These are phyloP conservation scores for Dujonia santamariae DNA, from an alignment of 1,139 yeast genomes.

Conservation along the genomic window DNA sequence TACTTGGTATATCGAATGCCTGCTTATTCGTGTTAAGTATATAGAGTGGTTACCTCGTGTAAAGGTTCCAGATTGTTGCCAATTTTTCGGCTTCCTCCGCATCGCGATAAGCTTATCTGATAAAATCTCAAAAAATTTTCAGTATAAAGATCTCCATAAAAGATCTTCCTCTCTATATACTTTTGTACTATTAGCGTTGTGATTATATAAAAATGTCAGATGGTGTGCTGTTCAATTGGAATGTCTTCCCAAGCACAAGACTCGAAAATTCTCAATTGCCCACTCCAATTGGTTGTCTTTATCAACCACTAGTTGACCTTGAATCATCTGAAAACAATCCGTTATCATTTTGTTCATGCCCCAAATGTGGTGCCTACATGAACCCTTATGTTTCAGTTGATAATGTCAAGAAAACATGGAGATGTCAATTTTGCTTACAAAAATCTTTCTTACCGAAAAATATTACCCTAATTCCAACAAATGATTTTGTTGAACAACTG, in stretches of 20 bases:
- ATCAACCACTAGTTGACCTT: conserved; percentile 21
- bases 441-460: conserved; percentile 20
- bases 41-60: no score
- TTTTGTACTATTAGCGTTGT: conserved; percentile 1
- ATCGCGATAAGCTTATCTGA: conserved; percentile 3
- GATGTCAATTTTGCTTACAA: conserved; percentile 38
- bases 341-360: conserved; percentile 19
- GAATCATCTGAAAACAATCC: neutral
- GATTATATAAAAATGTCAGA: conserved; percentile 6
- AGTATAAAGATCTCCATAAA: no score
- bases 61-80: no score
- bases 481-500: conserved; percentile 16
- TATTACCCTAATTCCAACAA: conserved; percentile 15
- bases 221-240: conserved; percentile 55
- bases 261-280: conserved; percentile 31
- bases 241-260: conserved; percentile 44
- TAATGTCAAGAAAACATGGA: conserved; percentile 32
- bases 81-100: conserved; percentile 1
- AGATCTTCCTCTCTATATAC: conserved; percentile 7
- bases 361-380: conserved; percentile 25
- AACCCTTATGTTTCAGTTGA: conserved; percentile 32
- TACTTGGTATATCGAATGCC: no score
- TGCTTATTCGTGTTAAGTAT: no score
- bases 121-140: neutral
- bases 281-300: conserved; percentile 39